Evolutionary conservation across 164 flowering plant species (phyloP).

Genomic region (Akebia trifoliata): DNA sequence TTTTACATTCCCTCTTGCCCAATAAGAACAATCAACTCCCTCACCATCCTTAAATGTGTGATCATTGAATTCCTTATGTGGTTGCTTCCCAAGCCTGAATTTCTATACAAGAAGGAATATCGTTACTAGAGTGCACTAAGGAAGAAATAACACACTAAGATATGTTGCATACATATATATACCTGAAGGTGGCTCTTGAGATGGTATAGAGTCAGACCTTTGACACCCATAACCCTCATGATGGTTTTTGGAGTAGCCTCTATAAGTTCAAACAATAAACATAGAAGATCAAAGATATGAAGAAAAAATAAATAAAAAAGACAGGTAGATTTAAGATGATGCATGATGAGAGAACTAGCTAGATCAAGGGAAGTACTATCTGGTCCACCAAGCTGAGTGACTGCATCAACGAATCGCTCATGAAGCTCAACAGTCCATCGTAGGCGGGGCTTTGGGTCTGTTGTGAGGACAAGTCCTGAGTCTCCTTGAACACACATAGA

Average conservation of each 20-base stretch:
- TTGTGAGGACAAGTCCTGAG: conserved; percentile 96
- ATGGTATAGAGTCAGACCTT: conserved; percentile 97
- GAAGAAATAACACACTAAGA: conserved; percentile 4
- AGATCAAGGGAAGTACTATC: conserved; percentile 49
- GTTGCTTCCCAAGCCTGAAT: conserved; percentile 99
- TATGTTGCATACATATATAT: conserved; percentile 5
- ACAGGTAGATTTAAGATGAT: neutral
- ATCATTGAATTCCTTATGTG: conserved; percentile 96
- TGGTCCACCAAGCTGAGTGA: conserved; percentile 98
- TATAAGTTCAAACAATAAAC: conserved; percentile 24
- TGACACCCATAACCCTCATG: conserved; percentile 99
- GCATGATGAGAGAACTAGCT: neutral
- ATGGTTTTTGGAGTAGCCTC: conserved; percentile 99
- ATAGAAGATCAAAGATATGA: neutral
- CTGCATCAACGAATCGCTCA: conserved; percentile 96
- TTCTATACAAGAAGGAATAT: conserved; percentile 39
- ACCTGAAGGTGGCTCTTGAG: conserved; percentile 99
- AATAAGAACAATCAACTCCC: conserved; percentile 21
- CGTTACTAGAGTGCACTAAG: neutral
- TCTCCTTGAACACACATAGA: conserved; percentile 89
- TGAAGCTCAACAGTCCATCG: conserved; percentile 99
- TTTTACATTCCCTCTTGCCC: neutral
- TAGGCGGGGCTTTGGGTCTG: conserved; percentile 98
- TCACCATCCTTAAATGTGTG: conserved; percentile 84
- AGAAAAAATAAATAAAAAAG: neutral